Base-by-base conservation (phyloP, 768 basidiomycete genomes). In the Mrakia gelida region DNA sequence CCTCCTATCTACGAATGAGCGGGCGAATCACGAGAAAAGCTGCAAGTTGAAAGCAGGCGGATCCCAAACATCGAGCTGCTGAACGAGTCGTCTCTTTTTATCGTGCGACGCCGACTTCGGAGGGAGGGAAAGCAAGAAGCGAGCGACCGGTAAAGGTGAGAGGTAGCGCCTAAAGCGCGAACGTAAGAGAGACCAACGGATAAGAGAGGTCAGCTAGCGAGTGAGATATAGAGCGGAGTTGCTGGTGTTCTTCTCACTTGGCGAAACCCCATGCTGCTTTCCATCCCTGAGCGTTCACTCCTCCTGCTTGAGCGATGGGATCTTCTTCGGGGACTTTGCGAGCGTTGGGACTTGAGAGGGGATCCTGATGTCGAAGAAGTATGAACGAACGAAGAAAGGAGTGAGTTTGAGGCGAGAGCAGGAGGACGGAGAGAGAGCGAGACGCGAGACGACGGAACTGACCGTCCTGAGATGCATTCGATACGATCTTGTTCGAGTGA, bases 311-410 rank as follows among this genome's bases (percentile, higher is more conserved):
- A 3, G 63, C 78, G 8, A 79, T 15, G 7, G 45, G 59, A 18
- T 79, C 78, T 21, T 79, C 78, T 30, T 71, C 54, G 11, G 68
- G 65, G 2, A 79, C 78, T 18, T 63, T 54, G 15, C 67, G 45
- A 18, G 78, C 78, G 62, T 79, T 79, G 2, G 78, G 76, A 71
- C 76, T 77, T 34, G 76, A 71, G 4, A 77, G 68, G 21, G 76
- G 76, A n/a, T 77, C 76, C 76, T 77, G 43, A 13, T n/a, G n/a
- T n/a, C n/a, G 41, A 41, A 38, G 38, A 38, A n/a, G n/a, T n/a
- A n/a, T n/a, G 30, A 43, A 28, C 1, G 8, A 30, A 34, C 63
- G 45, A 38, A 16, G 15, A 15, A 61, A 56, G 32, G n/a, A 26
- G 59, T 75, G 54, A 62, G 61, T 26, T 43, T 65, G 8, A 26